Conservation (phyloP, 768 basidiomycete species). For the Cantharellus anzutake region DNA sequence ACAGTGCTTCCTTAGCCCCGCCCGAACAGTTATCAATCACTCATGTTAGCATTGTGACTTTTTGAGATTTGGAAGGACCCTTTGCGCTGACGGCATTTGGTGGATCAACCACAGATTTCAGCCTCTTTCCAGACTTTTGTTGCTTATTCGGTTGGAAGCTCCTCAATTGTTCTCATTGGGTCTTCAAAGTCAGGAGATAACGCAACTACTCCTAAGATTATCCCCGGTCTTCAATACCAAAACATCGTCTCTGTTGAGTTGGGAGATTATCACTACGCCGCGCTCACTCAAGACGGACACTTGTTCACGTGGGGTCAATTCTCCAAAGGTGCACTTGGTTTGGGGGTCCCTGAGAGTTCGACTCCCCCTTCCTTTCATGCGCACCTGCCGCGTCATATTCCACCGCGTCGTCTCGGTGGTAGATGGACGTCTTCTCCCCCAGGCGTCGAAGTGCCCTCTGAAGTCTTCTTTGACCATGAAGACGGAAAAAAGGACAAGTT, state of each 20-base stretch:
- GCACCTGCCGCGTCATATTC: background rate
- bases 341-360: slow-evolving; percentile 51
- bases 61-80: background rate
- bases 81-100: slow-evolving; percentile 9
- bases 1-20: slow-evolving; percentile 1
- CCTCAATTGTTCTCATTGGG: slow-evolving; percentile 62
- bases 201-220: slow-evolving; percentile 33
- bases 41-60: background rate
- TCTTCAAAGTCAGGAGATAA: slow-evolving; percentile 20
- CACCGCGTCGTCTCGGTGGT: slow-evolving; percentile 11
- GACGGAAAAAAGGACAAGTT: slow-evolving; percentile 34
- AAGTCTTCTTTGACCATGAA: slow-evolving; percentile 50
- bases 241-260: slow-evolving; percentile 72
- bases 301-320: slow-evolving; percentile 67
- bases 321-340: slow-evolving; percentile 64
- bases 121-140: slow-evolving; percentile 71
- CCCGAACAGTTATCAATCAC: slow-evolving; percentile 6
- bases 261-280: slow-evolving; percentile 86
- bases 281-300: slow-evolving; percentile 58
- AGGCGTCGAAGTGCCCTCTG: slow-evolving; percentile 37
- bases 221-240: slow-evolving; percentile 55
- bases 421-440: slow-evolving; percentile 20
- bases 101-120: slow-evolving; percentile 38
- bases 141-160: slow-evolving; percentile 53
- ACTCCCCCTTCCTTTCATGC: slow-evolving; percentile 30